phyloP scores from a whole-genome alignment of 768 basidiomycete genomes.

The Xerocomus potaroensis region DNA sequence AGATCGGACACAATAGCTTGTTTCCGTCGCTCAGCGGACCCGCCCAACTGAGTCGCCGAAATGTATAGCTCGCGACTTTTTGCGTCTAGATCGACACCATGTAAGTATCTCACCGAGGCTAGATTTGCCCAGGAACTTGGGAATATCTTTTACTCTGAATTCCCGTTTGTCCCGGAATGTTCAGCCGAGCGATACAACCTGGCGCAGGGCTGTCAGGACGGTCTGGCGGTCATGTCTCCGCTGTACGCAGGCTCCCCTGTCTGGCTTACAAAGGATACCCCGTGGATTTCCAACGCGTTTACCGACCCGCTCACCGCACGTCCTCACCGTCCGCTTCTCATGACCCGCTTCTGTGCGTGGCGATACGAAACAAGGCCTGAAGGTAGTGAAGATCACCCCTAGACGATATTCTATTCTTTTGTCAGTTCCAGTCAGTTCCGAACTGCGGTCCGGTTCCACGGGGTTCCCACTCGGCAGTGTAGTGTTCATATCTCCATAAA shows the following conservation, averaged over 20 bases:
- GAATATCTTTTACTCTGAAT: not conserved
- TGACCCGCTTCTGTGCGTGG: slow-evolving; percentile 16
- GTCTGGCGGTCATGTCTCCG: not conserved
- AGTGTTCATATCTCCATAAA: slow-evolving; percentile 1
- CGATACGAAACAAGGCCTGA: slow-evolving; percentile 19
- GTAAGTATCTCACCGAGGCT: too few species aligned
- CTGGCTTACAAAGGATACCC: slow-evolving; percentile 3
- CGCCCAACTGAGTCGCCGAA: too few species aligned
- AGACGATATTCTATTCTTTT: slow-evolving; percentile 7
- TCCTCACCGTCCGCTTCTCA: slow-evolving; percentile 14
- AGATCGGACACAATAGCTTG: not conserved
- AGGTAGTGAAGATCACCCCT: slow-evolving; percentile 16
- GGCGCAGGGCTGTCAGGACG: not conserved
- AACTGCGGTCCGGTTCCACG: slow-evolving; percentile 11
- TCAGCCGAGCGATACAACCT: not conserved
- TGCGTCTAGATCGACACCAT: not conserved
- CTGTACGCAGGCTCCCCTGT: slow-evolving; percentile 3
- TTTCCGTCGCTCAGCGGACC: too few species aligned
- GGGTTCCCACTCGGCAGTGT: not conserved
- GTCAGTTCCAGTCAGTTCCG: slow-evolving; percentile 1
- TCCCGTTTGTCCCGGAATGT: not conserved
- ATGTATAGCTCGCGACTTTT: not conserved
- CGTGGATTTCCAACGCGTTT: slow-evolving; percentile 25
- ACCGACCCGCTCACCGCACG: slow-evolving; percentile 10
- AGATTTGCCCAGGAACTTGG: not conserved